A percentile compares a stretch with the other conserved stretches of the same genome.
Evolutionary conservation across 768 basidiomycete genomes (phyloP).

Genomic region (Termitomyces eurrhizus): DNA sequence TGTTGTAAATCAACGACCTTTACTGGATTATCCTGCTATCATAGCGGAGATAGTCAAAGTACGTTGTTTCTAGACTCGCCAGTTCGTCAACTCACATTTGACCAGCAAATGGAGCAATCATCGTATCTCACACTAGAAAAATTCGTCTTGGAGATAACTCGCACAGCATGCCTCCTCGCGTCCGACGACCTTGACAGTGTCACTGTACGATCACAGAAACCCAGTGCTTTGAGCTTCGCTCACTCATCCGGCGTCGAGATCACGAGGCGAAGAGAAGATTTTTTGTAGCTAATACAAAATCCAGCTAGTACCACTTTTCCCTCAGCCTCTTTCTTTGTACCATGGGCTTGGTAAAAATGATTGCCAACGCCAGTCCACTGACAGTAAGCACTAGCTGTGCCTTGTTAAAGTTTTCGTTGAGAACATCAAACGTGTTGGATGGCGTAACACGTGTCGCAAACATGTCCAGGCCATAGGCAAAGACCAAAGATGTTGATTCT

Average conservation of each 20-base stretch:
- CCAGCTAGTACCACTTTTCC: constrained; percentile 67
- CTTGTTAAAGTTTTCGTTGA: constrained; percentile 93
- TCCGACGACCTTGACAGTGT: constrained; percentile 33
- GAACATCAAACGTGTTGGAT: constrained; percentile 88
- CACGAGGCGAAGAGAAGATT: constrained; percentile 34
- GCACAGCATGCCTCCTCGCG: constrained; percentile 28
- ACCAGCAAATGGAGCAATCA: constrained; percentile 45
- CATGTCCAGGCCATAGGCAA: constrained; percentile 85
- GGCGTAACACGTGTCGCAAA: constrained; percentile 85
- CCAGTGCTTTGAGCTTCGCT: constrained; percentile 67
- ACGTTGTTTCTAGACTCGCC: not conserved
- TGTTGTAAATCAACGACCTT: constrained; percentile 10
- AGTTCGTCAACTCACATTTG: not conserved
- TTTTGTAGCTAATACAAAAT: constrained; percentile 9
- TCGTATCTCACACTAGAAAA: constrained; percentile 61
- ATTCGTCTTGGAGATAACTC: constrained; percentile 45
- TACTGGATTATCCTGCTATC: constrained; percentile 35
- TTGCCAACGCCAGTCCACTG: constrained; percentile 64
- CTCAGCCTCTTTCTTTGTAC: constrained; percentile 63
- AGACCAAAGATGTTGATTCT: constrained; percentile 88
- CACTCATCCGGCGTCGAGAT: constrained; percentile 61
- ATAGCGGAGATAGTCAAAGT: constrained; percentile 33
- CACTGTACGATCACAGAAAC: constrained; percentile 60
- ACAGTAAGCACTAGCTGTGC: constrained; percentile 84
- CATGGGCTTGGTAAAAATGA: constrained; percentile 79